These are phyloP conservation scores for Kodamaea neixiangensis DNA, from an alignment of 805 yeast genomes.

Conservation along the genomic window DNA sequence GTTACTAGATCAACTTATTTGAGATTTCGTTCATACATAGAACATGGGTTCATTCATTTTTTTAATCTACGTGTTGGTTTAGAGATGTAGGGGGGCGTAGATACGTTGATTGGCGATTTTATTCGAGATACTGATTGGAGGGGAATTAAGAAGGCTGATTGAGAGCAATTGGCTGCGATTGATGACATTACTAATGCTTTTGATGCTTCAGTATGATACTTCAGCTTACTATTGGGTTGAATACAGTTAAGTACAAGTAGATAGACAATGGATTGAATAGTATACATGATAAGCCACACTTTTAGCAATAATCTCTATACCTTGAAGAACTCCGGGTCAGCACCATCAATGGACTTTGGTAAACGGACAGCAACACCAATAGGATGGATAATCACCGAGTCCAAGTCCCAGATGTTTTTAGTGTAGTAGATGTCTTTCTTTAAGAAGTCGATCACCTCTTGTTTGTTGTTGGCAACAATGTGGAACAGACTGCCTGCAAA, in stretches of 20 bases:
- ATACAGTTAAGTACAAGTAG: too few relatives aligned
- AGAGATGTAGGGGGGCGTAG: background rate
- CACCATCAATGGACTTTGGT: constrained; percentile 38
- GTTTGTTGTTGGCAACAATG: constrained; percentile 61
- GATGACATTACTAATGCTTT: too few relatives aligned
- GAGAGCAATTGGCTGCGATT: too few relatives aligned
- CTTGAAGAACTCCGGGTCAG: constrained; percentile 15
- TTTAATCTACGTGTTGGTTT: constrained; percentile 1
- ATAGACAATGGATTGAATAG: too few relatives aligned
- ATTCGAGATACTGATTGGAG: too few relatives aligned
- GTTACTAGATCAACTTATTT: constrained; percentile 50
- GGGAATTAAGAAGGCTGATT: too few relatives aligned
- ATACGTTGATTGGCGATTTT: background rate
- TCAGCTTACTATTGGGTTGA: too few relatives aligned
- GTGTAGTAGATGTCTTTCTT: constrained; percentile 62
- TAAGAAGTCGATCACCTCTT: constrained; percentile 65
- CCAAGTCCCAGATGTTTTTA: constrained; percentile 76
- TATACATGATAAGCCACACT: background rate
- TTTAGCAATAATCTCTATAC: background rate
- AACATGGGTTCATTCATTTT: background rate
- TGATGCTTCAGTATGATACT: too few relatives aligned
- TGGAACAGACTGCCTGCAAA: constrained; percentile 73
- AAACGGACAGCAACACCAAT: constrained; percentile 37
- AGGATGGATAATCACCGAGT: constrained; percentile 60
- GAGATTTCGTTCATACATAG: background rate